Evolutionary conservation across 1,284 basidiomycete species (phyloP).

Genomic region (Trichosporon sp.): DNA sequence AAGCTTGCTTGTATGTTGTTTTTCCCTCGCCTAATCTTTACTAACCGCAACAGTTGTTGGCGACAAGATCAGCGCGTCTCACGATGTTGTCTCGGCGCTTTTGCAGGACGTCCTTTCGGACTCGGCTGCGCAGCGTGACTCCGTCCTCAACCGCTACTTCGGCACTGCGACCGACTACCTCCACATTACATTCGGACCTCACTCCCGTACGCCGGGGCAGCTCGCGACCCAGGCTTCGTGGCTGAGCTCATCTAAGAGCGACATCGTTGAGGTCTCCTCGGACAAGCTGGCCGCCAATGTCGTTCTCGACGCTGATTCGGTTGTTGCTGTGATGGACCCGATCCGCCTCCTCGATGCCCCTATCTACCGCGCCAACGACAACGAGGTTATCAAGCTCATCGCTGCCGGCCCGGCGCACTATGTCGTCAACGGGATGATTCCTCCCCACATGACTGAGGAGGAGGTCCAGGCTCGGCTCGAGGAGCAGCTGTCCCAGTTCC

Average conservation of each 20-base stretch:
- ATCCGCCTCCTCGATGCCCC: conserved; percentile 40
- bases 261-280: conserved; percentile 40
- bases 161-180: conserved; percentile 30
- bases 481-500: conserved; percentile 32
- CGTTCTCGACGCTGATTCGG: conserved; percentile 36
- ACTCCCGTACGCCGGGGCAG: conserved; percentile 23
- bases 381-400: conserved; percentile 11
- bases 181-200: conserved; percentile 29
- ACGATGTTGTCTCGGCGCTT: conserved; percentile 50
- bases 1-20: conserved; percentile 41
- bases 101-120: conserved; percentile 49
- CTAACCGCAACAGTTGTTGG: conserved; percentile 42
- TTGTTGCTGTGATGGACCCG: conserved; percentile 52
- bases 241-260: conserved; percentile 39
- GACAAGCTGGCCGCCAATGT: conserved; percentile 22
- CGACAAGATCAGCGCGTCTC: conserved; percentile 40
- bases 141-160: conserved; percentile 36
- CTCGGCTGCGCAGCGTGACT: conserved; percentile 33
- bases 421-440: conserved; percentile 47
- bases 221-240: conserved; percentile 41
- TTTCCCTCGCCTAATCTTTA: not conserved
- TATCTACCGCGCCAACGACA: conserved; percentile 23
- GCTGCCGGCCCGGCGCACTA: conserved; percentile 34
- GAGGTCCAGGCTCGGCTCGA: conserved; percentile 30
- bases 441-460: conserved; percentile 32